phyloP scores from a whole-genome alignment of 768 basidiomycete genomes.

The Auricularia heimuer region DNA sequence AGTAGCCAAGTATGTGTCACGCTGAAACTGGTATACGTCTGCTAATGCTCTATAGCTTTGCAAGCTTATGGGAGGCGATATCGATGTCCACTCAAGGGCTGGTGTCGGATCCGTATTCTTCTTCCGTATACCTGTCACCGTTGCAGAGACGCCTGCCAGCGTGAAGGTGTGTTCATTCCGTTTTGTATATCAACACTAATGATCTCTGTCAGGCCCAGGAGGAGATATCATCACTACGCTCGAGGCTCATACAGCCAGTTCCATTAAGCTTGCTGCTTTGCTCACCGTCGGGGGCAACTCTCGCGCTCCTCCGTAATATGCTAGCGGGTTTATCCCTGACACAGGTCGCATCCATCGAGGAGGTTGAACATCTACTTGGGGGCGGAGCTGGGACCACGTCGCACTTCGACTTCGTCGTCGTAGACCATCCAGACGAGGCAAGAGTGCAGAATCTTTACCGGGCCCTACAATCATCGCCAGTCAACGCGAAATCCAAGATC shows the following conservation, averaged over 20 bases:
- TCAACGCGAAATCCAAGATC: slow-evolving; percentile 47
- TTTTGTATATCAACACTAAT: neutral
- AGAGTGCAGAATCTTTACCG: slow-evolving; percentile 48
- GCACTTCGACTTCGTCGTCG: slow-evolving; percentile 51
- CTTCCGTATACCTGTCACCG: slow-evolving; percentile 58
- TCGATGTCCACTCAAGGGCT: slow-evolving; percentile 57
- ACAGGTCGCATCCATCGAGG: slow-evolving; percentile 34
- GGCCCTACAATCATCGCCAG: slow-evolving; percentile 30
- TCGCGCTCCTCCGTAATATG: slow-evolving; percentile 46
- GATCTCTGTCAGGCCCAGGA: slow-evolving; percentile 27
- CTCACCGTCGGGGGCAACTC: slow-evolving; percentile 49
- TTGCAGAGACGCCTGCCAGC: neutral
- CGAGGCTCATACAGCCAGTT: slow-evolving; percentile 36
- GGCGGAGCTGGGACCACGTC: slow-evolving; percentile 25
- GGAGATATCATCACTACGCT: slow-evolving; percentile 38
- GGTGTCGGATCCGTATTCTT: slow-evolving; percentile 59
- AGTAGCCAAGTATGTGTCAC: slow-evolving; percentile 24
- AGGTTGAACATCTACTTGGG: slow-evolving; percentile 28
- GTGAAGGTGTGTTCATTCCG: neutral
- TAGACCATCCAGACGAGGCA: slow-evolving; percentile 57
- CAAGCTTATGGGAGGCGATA: slow-evolving; percentile 66
- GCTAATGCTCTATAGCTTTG: slow-evolving; percentile 40
- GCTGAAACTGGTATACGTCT: no score
- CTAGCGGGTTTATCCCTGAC: slow-evolving; percentile 44
- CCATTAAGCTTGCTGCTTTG: slow-evolving; percentile 44